These are phyloP conservation scores for Besnoitia besnoiti DNA, from an alignment of 169 alveolate species.

Conservation along the genomic window DNA sequence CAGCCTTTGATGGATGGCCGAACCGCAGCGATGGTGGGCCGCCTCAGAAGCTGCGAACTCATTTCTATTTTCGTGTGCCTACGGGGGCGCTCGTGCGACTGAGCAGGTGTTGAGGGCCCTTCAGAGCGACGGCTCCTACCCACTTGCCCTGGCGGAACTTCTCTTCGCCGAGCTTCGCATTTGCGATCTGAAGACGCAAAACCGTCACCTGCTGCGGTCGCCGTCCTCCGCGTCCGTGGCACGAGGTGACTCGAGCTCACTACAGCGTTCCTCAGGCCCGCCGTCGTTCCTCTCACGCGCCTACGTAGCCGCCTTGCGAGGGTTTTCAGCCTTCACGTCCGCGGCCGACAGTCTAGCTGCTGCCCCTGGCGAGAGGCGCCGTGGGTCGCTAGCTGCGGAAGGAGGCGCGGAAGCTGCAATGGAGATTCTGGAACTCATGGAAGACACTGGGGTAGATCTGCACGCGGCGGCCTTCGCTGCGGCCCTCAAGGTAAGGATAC, in stretches of 20 bases:
- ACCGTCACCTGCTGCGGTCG: background rate
- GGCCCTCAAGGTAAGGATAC: background rate
- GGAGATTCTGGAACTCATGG: background rate
- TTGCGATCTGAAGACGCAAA: background rate
- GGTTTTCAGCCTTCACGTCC: background rate
- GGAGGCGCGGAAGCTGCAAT: background rate
- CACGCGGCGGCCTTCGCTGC: background rate
- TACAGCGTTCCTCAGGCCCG: background rate
- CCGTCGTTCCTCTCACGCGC: background rate
- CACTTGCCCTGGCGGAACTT: background rate
- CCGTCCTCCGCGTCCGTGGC: background rate
- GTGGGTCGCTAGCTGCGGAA: background rate
- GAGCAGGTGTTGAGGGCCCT: slow-evolving; percentile 12
- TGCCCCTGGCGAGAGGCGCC: background rate
- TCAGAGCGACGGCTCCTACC: background rate
- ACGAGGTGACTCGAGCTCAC: background rate
- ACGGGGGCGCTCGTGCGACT: no score
- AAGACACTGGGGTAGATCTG: background rate
- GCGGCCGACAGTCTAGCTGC: background rate
- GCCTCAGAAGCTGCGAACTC: no score
- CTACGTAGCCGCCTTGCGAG: background rate
- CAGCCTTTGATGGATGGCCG: no score
- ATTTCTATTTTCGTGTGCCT: no score
- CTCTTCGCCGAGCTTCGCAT: background rate
- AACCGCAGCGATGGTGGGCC: no score